phyloP scores from a whole-genome alignment of 805 yeast genomes.

The Spencermartinsiella europaea region DNA sequence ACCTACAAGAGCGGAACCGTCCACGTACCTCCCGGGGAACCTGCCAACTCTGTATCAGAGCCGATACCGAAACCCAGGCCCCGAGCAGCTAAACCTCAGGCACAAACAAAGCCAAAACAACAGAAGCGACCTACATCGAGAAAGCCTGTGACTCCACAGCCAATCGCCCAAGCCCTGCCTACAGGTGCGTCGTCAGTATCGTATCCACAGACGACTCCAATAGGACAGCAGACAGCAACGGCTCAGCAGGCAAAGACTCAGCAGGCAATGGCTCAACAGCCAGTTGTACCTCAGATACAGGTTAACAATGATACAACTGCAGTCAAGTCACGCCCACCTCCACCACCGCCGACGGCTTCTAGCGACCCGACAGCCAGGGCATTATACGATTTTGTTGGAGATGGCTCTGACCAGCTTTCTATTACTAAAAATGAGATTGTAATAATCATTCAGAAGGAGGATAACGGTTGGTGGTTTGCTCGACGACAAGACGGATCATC shows the following conservation, averaged over 20 bases:
- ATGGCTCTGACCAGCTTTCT: constrained; percentile 80
- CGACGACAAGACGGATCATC: constrained; percentile 64
- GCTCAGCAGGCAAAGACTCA: neutral
- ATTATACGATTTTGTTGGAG: constrained; percentile 81
- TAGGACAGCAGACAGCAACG: constrained; percentile 10
- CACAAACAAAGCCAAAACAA: neutral
- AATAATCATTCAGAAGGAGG: constrained; percentile 63
- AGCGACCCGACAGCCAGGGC: constrained; percentile 78
- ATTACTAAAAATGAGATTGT: constrained; percentile 71
- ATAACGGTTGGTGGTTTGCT: constrained; percentile 94
- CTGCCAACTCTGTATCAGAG: constrained; percentile 64
- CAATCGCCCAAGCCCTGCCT: constrained; percentile 8
- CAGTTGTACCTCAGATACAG: neutral
- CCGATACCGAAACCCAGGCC: constrained; percentile 57
- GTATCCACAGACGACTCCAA: constrained; percentile 1
- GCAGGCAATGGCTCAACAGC: neutral
- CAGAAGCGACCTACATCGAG: constrained; percentile 5
- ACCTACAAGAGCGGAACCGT: constrained; percentile 84
- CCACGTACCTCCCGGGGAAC: constrained; percentile 71
- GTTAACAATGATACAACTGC: neutral
- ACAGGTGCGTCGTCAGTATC: constrained; percentile 1
- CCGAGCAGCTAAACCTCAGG: constrained; percentile 10
- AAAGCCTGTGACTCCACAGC: constrained; percentile 21
- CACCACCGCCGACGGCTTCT: constrained; percentile 55
- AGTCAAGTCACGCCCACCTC: constrained; percentile 23